Conservation (phyloP, 2,329 filamentous ascomycete species). For the Xylariaceae sp. region DNA sequence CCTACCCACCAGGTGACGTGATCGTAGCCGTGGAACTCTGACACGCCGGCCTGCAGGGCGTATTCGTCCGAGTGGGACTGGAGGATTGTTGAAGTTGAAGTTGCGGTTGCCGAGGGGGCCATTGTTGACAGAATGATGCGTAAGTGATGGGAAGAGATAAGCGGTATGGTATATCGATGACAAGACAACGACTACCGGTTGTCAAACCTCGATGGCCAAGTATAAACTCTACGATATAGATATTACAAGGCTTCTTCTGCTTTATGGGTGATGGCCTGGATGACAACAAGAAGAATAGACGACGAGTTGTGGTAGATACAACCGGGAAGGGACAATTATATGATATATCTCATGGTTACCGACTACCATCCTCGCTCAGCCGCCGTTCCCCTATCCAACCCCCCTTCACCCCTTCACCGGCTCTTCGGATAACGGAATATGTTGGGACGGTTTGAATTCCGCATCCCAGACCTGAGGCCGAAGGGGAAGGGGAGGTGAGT, state of each 20-base stretch:
- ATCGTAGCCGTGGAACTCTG: slow-evolving; percentile 77
- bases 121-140: slow-evolving; percentile 36
- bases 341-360: not conserved
- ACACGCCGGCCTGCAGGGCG: slow-evolving; percentile 44
- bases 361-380: not conserved
- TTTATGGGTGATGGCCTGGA: not conserved
- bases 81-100: slow-evolving; percentile 38
- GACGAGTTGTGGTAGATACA: not conserved
- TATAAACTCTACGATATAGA: not conserved
- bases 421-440: slow-evolving; percentile 22
- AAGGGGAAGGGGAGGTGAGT: slow-evolving; percentile 4
- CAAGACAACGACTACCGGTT: not conserved
- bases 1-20: slow-evolving; percentile 95
- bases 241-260: not conserved
- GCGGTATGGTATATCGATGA: not conserved
- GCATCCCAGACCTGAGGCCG: slow-evolving; percentile 15
- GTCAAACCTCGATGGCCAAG: not conserved
- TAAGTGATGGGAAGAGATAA: not conserved
- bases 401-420: slow-evolving; percentile 19
- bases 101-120: slow-evolving; percentile 53
- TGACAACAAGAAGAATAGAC: not conserved
- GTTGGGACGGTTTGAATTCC: slow-evolving; percentile 27
- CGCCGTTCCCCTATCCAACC: slow-evolving; percentile 27
- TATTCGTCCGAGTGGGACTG: slow-evolving; percentile 46
- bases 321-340: not conserved